Evolutionary conservation across 208 protist genomes (phyloP), one percentile per base, ranked within the genome.

Genomic region (Acanthamoeba castellanii): DNA sequence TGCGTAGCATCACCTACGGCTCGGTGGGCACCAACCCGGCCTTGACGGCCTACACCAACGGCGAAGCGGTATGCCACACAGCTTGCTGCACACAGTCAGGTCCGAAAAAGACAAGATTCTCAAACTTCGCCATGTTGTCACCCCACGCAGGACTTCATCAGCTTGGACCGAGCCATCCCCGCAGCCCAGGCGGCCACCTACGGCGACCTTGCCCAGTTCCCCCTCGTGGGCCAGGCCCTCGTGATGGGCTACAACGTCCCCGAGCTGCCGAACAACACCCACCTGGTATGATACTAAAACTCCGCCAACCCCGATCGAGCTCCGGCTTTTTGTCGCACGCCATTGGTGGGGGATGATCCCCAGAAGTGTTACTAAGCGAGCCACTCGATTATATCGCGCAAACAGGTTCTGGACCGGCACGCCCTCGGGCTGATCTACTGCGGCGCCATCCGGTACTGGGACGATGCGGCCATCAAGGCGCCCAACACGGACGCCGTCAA

Each of bases 171-270:
- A 18, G 34, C 78, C 78, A 87, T 87, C 37, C 78, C 78, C 5
- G n/a, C 78, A 30, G 50, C n/a, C 25, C 78, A 87, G 25, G 78
- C 16, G 9, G 45, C 45, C 9, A 25, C 22, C 5, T 87, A 87
- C 25, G 78, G 78, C n/a, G 78, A 87, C 30, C 47, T 87, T 0
- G 78, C 78, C 25, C 81, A 88, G 81, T 88, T 88, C 52, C 81
- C 81, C 18, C 81, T 88, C 16, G 81, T 64, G 30, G 81, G 81
- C 30, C 81, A 88, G 50, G 81, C 81, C 7, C 81, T 66, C 14
- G 81, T 88, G 18, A 45, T 88, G 52, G 30, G 18, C n/a, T 88
- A 88, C 81, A 88, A 88, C 81, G 20, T 88, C n/a, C 81, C 81
- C 52, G 81, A 88, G 20, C 81, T 88, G 50, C 81, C 81, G 0